Evolutionary conservation across 331 rosid species (phyloP).

Genomic region (Dryas integrifolia): DNA sequence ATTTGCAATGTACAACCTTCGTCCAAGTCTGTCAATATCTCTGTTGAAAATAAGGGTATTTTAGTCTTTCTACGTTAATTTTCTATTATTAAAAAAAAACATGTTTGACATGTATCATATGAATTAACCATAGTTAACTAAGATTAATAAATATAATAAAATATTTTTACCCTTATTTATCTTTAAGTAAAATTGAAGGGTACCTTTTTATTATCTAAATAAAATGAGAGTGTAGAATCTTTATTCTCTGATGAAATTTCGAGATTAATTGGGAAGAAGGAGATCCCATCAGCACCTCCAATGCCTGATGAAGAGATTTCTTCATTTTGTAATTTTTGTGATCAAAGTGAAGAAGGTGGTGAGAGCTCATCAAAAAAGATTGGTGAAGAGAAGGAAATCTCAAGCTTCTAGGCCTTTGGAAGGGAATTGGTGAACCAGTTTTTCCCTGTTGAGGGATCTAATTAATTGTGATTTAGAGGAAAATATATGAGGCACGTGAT

Average conservation of each 20-base stretch:
- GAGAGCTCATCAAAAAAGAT: slow-evolving; percentile 25
- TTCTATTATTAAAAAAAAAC: no score
- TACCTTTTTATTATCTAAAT: no score
- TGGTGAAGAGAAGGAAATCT: slow-evolving; percentile 5
- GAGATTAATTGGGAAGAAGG: slow-evolving; percentile 29
- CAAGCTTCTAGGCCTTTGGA: slow-evolving; percentile 23
- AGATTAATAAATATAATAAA: no score
- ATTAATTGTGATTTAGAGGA: neutral
- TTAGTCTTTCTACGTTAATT: no score
- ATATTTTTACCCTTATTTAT: no score
- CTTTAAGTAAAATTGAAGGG: no score
- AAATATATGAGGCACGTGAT: neutral
- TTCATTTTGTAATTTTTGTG: slow-evolving; percentile 1
- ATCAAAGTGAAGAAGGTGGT: slow-evolving; percentile 23
- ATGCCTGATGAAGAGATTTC: slow-evolving; percentile 29
- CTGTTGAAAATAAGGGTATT: no score
- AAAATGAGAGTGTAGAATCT: slow-evolving; percentile 23
- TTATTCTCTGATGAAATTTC: slow-evolving; percentile 33
- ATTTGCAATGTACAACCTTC: no score
- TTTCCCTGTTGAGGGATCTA: slow-evolving; percentile 21
- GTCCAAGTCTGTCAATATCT: no score
- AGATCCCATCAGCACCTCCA: slow-evolving; percentile 39
- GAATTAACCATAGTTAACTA: no score
- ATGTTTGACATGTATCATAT: no score
- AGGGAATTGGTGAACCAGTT: slow-evolving; percentile 25